Evolutionary conservation across 2,329 filamentous ascomycete species (phyloP).

Genomic region (Aureobasidium sp.): DNA sequence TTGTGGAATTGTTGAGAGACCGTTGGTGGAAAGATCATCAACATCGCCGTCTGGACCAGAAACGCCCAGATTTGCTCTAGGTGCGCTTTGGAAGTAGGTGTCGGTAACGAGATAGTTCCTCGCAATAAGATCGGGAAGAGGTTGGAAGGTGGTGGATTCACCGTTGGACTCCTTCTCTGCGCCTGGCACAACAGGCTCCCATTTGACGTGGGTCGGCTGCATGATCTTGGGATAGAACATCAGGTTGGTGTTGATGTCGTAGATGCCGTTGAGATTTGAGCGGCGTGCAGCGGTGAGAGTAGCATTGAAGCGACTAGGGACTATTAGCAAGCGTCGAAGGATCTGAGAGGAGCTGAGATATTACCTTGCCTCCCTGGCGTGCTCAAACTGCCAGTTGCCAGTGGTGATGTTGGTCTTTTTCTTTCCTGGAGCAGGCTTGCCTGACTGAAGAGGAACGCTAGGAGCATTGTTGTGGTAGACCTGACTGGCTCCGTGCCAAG

Average conservation of each 20-base stretch:
- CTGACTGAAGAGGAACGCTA: constrained; percentile 63
- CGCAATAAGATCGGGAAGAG: constrained; percentile 49
- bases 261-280: constrained; percentile 65
- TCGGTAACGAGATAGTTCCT: constrained; percentile 57
- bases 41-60: constrained; percentile 50
- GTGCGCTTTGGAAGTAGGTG: constrained; percentile 50
- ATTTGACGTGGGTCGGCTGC: constrained; percentile 80
- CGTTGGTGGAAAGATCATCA: constrained; percentile 42
- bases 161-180: constrained; percentile 22
- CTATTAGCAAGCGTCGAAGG: constrained; percentile 18
- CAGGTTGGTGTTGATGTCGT: constrained; percentile 88
- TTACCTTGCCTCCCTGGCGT: constrained; percentile 83
- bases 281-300: constrained; percentile 60
- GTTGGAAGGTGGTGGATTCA: constrained; percentile 36
- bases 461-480: constrained; percentile 79
- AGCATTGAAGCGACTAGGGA: constrained; percentile 70
- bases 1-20: constrained; percentile 55
- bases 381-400: constrained; percentile 93
- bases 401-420: constrained; percentile 82
- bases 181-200: constrained; percentile 57
- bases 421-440: constrained; percentile 68
- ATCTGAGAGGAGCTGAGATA: constrained; percentile 22
- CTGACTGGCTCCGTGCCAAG: constrained; percentile 93
- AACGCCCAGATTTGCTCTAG: constrained; percentile 49
- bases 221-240: constrained; percentile 82